Evolutionary conservation across 495 filamentous ascomycete genomes (phyloP).

Genomic region (Polyplosphaeria fusca): DNA sequence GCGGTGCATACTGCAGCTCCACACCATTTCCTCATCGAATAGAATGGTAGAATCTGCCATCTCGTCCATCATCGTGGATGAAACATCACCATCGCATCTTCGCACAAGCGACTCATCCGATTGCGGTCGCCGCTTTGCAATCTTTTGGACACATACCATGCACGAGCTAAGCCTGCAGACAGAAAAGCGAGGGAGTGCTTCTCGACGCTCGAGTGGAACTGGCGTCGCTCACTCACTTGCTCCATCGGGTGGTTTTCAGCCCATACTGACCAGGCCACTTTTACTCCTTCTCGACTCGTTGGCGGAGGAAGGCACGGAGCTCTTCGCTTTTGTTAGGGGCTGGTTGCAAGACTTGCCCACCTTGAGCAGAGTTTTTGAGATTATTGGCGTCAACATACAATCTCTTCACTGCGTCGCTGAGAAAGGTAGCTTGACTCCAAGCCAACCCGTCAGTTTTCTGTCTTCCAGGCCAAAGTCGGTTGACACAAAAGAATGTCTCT

Average conservation of each 20-base stretch:
- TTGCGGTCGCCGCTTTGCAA: constrained; percentile 33
- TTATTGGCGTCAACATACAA: constrained; percentile 22
- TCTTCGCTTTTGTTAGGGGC: constrained; percentile 69
- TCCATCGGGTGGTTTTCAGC: constrained; percentile 53
- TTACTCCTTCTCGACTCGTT: constrained; percentile 81
- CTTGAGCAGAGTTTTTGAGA: constrained; percentile 52
- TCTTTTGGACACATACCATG: constrained; percentile 43
- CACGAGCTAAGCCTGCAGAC: constrained; percentile 31
- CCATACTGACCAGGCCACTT: constrained; percentile 76
- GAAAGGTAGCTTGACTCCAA: constrained; percentile 29
- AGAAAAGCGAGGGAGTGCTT: constrained; percentile 16
- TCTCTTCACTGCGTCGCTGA: constrained; percentile 28
- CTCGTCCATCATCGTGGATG: constrained; percentile 62
- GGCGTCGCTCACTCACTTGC: constrained; percentile 36
- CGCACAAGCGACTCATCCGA: constrained; percentile 3
- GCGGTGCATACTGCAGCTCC: constrained; percentile 78
- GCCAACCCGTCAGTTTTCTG: not conserved
- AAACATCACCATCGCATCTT: not conserved
- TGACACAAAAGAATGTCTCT: constrained; percentile 71
- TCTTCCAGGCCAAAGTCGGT: constrained; percentile 45
- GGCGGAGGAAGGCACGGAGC: constrained; percentile 65
- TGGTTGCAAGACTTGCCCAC: constrained; percentile 77
- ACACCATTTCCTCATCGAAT: constrained; percentile 59
- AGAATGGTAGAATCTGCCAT: constrained; percentile 75
- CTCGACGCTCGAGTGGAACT: constrained; percentile 28